Evolutionary conservation across 2,329 filamentous ascomycete genomes (phyloP).

Genomic region (Apiospora arundinis): DNA sequence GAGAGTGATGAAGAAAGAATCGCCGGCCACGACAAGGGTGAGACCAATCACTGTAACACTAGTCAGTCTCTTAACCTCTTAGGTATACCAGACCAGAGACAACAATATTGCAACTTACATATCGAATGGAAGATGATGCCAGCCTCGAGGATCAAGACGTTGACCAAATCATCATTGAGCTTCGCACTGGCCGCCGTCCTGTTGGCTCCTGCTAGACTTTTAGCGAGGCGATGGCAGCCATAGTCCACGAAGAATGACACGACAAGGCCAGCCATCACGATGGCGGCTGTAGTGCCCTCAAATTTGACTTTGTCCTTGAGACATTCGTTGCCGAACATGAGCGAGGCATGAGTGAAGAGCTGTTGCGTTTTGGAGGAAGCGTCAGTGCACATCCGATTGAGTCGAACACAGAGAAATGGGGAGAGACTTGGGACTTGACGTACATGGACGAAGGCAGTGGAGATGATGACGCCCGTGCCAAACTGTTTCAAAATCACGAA

Average conservation of each 20-base stretch:
- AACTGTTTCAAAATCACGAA: conserved; percentile 76
- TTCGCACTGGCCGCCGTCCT: not conserved
- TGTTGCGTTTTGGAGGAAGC: conserved; percentile 38
- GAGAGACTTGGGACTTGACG: conserved; percentile 30
- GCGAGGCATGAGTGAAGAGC: conserved; percentile 74
- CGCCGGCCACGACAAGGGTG: conserved; percentile 65
- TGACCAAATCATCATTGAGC: conserved; percentile 48
- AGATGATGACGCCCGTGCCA: conserved; percentile 74
- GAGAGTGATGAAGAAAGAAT: conserved; percentile 62
- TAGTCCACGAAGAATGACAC: conserved; percentile 77
- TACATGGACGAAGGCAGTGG: conserved; percentile 74
- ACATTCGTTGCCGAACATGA: conserved; percentile 77
- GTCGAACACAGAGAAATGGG: not conserved
- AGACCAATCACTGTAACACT: conserved; percentile 62
- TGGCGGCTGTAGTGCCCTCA: conserved; percentile 72
- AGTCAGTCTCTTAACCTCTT: not conserved
- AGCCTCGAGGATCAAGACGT: conserved; percentile 73
- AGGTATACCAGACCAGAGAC: not conserved
- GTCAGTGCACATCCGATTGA: not conserved
- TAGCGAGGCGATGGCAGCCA: conserved; percentile 64
- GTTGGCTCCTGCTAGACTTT: conserved; percentile 32
- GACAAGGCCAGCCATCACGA: conserved; percentile 77
- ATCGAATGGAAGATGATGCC: conserved; percentile 80
- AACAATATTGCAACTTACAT: conserved; percentile 48
- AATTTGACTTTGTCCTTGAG: conserved; percentile 66